Evolutionary conservation across 805 yeast species (phyloP).

Genomic region (Saturnispora sekii): DNA sequence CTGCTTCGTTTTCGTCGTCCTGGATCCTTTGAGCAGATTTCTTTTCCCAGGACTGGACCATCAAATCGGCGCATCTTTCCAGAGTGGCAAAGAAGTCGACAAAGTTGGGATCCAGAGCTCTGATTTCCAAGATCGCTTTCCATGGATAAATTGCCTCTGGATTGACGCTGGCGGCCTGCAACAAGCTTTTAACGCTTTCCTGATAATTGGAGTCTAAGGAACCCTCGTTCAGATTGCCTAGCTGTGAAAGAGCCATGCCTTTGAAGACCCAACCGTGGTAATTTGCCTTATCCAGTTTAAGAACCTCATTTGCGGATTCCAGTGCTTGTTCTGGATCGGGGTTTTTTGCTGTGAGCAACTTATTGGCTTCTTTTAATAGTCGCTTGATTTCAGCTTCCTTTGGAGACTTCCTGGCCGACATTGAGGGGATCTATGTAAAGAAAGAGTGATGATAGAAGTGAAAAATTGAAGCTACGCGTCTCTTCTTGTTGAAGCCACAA

Average conservation of each 20-base stretch:
- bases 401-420: conserved; percentile 3
- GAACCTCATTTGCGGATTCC: conserved; percentile 43
- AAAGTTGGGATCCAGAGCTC: conserved; percentile 29
- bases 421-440: background rate
- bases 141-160: conserved; percentile 55
- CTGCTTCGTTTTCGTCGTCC: background rate
- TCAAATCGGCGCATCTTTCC: conserved; percentile 34
- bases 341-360: conserved; percentile 45
- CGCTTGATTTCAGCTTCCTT: conserved; percentile 14
- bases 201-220: background rate
- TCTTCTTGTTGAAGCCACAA: background rate
- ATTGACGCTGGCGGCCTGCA: conserved; percentile 39
- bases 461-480: background rate
- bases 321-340: conserved; percentile 45
- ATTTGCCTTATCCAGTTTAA: conserved; percentile 45
- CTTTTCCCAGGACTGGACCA: conserved; percentile 15
- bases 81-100: conserved; percentile 38
- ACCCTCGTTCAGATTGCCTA: conserved; percentile 31
- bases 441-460: background rate
- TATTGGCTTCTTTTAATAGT: conserved; percentile 39
- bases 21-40: background rate
- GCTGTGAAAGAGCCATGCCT: conserved; percentile 46
- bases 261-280: conserved; percentile 61
- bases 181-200: conserved; percentile 27
- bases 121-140: conserved; percentile 64